Evolutionary conservation across 768 basidiomycete genomes (phyloP).

Genomic region (Boletus tomentosulus): DNA sequence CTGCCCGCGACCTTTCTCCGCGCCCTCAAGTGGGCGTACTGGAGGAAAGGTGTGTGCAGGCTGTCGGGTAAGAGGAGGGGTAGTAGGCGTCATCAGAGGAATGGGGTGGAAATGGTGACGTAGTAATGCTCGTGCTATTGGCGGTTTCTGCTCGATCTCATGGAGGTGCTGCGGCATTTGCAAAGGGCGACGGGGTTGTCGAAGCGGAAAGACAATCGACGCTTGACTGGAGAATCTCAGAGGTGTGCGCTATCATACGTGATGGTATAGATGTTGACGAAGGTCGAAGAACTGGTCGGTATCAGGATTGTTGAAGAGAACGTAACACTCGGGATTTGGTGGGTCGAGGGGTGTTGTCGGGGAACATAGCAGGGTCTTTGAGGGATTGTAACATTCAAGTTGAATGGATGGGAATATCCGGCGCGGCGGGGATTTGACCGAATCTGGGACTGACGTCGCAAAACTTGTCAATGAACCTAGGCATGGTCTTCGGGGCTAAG

Average conservation of each 20-base stretch:
- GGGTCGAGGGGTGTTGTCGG: not conserved
- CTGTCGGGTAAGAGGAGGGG: no score
- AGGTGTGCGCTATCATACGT: not conserved
- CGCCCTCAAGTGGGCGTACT: not conserved
- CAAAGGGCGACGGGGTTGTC: not conserved
- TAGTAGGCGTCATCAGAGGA: no score
- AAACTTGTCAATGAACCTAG: not conserved
- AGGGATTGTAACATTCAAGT: not conserved
- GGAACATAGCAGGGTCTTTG: not conserved
- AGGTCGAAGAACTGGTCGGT: not conserved
- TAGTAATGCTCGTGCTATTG: not conserved
- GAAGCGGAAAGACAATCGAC: not conserved
- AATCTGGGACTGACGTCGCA: not conserved
- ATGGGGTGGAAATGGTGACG: not conserved
- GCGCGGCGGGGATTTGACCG: not conserved
- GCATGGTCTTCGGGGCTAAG: not conserved
- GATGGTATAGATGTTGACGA: not conserved
- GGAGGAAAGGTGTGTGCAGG: not conserved
- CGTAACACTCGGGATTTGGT: not conserved
- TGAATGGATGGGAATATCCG: not conserved
- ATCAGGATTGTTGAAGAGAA: not conserved
- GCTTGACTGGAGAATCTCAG: not conserved
- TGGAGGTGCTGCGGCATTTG: not conserved
- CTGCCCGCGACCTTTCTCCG: not conserved
- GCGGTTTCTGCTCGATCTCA: not conserved